These are phyloP conservation scores for Lactifluus rugatus DNA, from an alignment of 768 basidiomycete genomes.

Conservation along the genomic window DNA sequence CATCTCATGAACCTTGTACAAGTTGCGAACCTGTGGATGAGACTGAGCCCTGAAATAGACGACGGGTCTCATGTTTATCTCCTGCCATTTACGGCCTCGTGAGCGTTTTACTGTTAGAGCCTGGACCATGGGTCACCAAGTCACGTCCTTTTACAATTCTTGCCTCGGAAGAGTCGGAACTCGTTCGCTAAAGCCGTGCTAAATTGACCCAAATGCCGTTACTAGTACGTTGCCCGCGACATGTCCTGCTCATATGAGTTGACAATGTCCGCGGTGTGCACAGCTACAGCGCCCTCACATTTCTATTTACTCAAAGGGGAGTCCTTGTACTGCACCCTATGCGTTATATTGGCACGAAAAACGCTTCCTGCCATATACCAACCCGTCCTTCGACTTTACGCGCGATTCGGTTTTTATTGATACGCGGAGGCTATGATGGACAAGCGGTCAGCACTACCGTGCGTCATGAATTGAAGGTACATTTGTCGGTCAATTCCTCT, in stretches of 20 bases:
- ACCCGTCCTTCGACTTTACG: neutral
- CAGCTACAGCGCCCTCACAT: constrained; percentile 39
- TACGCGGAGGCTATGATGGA: constrained; percentile 34
- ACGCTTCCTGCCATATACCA: neutral
- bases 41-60: neutral
- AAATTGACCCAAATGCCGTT: no score
- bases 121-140: no score
- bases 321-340: neutral
- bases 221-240: no score
- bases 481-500: neutral
- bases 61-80: neutral
- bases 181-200: no score
- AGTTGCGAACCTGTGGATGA: neutral
- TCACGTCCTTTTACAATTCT: no score
- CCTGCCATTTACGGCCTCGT: neutral
- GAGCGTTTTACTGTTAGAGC: no score
- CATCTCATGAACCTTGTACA: neutral
- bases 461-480: constrained; percentile 40
- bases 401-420: constrained; percentile 36
- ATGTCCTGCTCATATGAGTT: no score
- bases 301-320: constrained; percentile 40
- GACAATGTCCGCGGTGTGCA: neutral
- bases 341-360: neutral
- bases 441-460: constrained; percentile 44
- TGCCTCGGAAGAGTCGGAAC: no score